Conservation (phyloP, 441 rosid species). For the Aquilaria agallochum region DNA sequence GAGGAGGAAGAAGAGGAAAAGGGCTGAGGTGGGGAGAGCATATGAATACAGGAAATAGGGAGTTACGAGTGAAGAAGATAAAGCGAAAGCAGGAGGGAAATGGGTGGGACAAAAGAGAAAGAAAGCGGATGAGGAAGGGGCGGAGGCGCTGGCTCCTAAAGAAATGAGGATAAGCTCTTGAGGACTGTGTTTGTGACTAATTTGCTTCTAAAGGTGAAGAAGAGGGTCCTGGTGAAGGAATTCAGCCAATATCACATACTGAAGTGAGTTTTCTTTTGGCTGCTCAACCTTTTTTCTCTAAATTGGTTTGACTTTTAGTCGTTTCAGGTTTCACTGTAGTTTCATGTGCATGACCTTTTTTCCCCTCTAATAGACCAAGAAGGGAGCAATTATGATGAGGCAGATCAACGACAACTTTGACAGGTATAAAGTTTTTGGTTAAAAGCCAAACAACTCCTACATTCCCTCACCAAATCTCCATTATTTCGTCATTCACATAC, state of each 20-base stretch:
- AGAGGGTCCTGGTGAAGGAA: conserved; percentile 65
- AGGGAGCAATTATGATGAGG: conserved; percentile 69
- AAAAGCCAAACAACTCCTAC: too few relatives aligned
- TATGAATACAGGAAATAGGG: conserved; percentile 79
- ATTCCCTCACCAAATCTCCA: too few relatives aligned
- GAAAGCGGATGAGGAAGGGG: conserved; percentile 44
- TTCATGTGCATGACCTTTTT: conserved; percentile 3
- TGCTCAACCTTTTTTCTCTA: background rate
- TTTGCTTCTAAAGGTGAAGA: conserved; percentile 80
- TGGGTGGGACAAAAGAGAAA: conserved; percentile 88
- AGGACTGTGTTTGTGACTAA: conserved; percentile 96
- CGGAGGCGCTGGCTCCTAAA: conserved; percentile 37
- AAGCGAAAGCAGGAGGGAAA: conserved; percentile 15
- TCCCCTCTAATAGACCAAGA: conserved; percentile 60
- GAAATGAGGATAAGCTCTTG: conserved; percentile 76
- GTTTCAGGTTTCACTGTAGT: background rate
- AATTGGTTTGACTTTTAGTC: background rate
- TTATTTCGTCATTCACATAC: too few relatives aligned
- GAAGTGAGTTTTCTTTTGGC: conserved; percentile 56
- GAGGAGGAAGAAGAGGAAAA: conserved; percentile 77
- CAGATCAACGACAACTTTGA: conserved; percentile 77
- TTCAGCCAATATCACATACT: conserved; percentile 61
- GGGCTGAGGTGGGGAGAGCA: conserved; percentile 78
- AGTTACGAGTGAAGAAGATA: conserved; percentile 19
- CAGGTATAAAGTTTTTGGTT: conserved; percentile 37